Evolutionary conservation across 495 filamentous ascomycete species (phyloP), one percentile per base, ranked within the genome.

Genomic region (Hypoxylon trugodes): DNA sequence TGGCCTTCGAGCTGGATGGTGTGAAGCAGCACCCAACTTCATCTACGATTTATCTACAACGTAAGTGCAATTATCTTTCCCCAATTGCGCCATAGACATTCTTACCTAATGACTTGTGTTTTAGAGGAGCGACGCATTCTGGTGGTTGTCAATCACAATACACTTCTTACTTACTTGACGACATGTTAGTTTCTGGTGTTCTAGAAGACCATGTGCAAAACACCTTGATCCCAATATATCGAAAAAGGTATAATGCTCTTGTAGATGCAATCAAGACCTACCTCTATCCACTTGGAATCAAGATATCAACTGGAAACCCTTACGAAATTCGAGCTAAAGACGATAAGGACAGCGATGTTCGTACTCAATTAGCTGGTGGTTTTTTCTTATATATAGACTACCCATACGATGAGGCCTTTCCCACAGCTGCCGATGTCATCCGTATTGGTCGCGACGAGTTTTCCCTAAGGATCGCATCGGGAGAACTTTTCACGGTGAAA

Each of bases 371-470:
- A 2, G 74, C 77, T 18, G 90, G 90, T 1, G 90, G 90, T 0
- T 92, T 89, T 71, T 92, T 91, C 65, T 76, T 90, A 43, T 93
- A 89, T 85, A 68, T 92, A 10, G 67, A 77, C 7, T 76, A 91
- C 10, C 90, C 90, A 0, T 21, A 68, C 2, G 68, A 71, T 1
- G 62, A 89, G 16, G 70, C 22, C 4, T 67, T 67, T 19, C 65
- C 65, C 18, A 5, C 66, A 16, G 86, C 83, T 15, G 69, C 74
- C 28, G 79, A 76, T 3, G 75, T 93, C 10, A 79, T 82, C 2
- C 57, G 73, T 50, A 69, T 73, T 22, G 82, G 84, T 2, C 65
- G 76, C 54, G 69, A 77, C 0, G 75, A 85, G 32, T 79, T 84
- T 65, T 82, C 82, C 22, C 68, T 93, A 35, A 74, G 80, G 16